Percentiles rank a stretch among this genome's conserved stretches.
Conservation (phyloP, 495 filamentous ascomycete genomes). For the Hypoxylon subgilvum region DNA sequence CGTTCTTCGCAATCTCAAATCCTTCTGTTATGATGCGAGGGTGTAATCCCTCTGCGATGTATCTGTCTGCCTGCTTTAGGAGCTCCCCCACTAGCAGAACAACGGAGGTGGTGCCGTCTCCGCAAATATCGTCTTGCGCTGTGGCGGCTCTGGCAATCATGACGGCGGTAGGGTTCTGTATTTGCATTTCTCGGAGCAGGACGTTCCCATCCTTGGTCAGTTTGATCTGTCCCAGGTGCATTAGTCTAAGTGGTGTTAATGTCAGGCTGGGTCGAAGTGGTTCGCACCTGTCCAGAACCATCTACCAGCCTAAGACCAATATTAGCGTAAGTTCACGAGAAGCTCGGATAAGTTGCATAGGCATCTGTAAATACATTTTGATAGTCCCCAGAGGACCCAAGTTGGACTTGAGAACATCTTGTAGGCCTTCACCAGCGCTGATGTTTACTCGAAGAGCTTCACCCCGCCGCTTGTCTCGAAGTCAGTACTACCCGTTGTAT, state of each 20-base stretch:
- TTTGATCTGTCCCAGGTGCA: constrained; percentile 73
- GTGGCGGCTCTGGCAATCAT: constrained; percentile 99
- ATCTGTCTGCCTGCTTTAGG: constrained; percentile 93
- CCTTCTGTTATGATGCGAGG: constrained; percentile 96
- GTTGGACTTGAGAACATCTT: constrained; percentile 97
- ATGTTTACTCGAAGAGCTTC: constrained; percentile 98
- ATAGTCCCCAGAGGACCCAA: constrained; percentile 91
- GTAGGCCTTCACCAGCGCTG: constrained; percentile 89
- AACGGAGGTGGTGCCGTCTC: constrained; percentile 96
- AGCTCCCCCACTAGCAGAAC: constrained; percentile 95
- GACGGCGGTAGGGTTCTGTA: constrained; percentile 90
- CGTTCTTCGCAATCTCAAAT: constrained; percentile 94
- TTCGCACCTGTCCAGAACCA: constrained; percentile 84
- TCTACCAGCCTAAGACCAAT: constrained; percentile 79
- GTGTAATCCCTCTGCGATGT: constrained; percentile 93
- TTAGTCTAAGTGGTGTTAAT: constrained; percentile 24
- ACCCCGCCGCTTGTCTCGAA: constrained; percentile 75
- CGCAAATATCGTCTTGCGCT: constrained; percentile 97
- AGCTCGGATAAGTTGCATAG: not conserved
- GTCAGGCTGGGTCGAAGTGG: constrained; percentile 15
- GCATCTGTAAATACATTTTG: constrained; percentile 75
- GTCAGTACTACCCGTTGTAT: constrained; percentile 30
- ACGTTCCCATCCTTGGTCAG: constrained; percentile 99
- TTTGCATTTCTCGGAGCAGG: constrained; percentile 93
- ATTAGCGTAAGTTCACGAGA: constrained; percentile 1